Conservation (phyloP, 768 basidiomycete genomes). For the Auriscalpium microsporum region DNA sequence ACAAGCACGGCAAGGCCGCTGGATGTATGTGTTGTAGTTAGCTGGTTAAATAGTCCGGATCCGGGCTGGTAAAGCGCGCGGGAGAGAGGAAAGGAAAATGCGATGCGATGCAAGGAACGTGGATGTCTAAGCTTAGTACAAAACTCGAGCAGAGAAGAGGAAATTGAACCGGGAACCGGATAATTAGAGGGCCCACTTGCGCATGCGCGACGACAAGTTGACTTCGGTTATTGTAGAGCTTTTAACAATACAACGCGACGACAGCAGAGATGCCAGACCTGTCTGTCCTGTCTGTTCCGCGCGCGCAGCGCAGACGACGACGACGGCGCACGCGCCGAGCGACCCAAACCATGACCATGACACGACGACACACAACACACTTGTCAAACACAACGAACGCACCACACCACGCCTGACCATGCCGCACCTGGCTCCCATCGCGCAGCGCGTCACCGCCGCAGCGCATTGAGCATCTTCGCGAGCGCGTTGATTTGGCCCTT, state of each 20-base stretch:
- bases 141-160: background rate
- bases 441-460: constrained; percentile 42
- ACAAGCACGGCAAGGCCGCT: background rate
- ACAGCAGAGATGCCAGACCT: constrained; percentile 1
- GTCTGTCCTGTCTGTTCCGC: background rate
- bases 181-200: background rate
- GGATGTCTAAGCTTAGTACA: background rate
- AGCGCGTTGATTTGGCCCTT: constrained; percentile 85
- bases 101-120: background rate
- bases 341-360: background rate
- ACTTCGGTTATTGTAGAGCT: constrained; percentile 13
- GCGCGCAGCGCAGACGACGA: constrained; percentile 10
- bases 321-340: constrained; percentile 1
- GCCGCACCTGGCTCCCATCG: background rate
- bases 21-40: background rate
- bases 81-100: background rate
- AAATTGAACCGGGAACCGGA: background rate
- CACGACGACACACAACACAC: background rate
- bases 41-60: constrained; percentile 4
- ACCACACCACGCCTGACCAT: background rate
- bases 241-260: constrained; percentile 14
- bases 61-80: background rate
- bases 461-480: constrained; percentile 84
- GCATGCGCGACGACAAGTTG: background rate
- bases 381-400: background rate